phyloP scores from a whole-genome alignment of 108 stramenopile species.

The Cylindrotheca fusiformis region DNA sequence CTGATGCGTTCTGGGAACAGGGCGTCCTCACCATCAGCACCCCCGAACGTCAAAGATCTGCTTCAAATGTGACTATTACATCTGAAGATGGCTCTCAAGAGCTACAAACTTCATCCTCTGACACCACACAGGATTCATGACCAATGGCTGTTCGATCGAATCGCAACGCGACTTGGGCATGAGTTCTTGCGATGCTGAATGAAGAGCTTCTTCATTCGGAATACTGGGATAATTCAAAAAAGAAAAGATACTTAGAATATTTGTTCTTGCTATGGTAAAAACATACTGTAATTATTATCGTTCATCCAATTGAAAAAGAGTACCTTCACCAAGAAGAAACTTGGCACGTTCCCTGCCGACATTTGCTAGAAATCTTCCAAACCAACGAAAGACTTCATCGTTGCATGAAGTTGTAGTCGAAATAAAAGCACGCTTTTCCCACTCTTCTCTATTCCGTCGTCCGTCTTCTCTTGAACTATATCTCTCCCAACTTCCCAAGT shows the following conservation, averaged over 20 bases:
- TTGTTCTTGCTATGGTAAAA: too few species aligned
- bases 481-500: constrained; percentile 42
- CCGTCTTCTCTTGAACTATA: constrained; percentile 20
- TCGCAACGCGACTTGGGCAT: too few species aligned
- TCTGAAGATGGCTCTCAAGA: neutral
- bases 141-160: too few species aligned
- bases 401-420: constrained; percentile 10
- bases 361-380: constrained; percentile 7
- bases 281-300: too few species aligned
- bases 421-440: constrained; percentile 26
- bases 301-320: too few species aligned
- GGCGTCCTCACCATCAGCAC: neutral
- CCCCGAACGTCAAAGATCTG: neutral
- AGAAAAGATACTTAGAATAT: too few species aligned
- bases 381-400: constrained; percentile 16
- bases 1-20: neutral
- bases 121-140: too few species aligned
- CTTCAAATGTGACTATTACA: neutral
- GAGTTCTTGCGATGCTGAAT: too few species aligned
- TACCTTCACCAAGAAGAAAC: neutral
- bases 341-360: neutral
- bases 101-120: too few species aligned
- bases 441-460: constrained; percentile 20
- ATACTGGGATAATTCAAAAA: too few species aligned
- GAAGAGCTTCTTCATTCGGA: too few species aligned